Evolutionary conservation across 169 alveolate genomes (phyloP).

Genomic region (Blepharisma undulans): DNA sequence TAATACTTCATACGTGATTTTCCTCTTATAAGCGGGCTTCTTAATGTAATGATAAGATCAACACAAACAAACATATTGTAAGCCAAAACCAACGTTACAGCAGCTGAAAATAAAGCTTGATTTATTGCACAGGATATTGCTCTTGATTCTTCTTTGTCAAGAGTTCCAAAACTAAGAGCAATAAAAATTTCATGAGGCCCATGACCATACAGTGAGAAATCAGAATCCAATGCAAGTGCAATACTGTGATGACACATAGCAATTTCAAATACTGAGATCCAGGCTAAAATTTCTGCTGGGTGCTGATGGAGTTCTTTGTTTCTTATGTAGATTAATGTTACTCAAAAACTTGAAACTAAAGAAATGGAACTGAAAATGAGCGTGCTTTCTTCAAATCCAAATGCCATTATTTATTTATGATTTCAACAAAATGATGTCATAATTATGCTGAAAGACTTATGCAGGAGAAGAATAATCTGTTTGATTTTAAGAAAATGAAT

Average conservation of each 20-base stretch:
- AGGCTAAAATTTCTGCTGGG: constrained; percentile 12
- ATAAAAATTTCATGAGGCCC: neutral
- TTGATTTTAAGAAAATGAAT: too few species aligned
- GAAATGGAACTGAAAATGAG: neutral
- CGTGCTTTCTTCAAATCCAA: neutral
- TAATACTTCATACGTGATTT: constrained; percentile 4
- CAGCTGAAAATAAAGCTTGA: constrained; percentile 8
- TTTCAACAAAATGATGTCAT: neutral
- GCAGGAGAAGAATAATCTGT: too few species aligned
- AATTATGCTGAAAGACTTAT: neutral
- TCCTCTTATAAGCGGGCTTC: constrained; percentile 22
- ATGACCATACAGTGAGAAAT: neutral
- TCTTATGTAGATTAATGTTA: neutral
- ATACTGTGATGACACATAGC: constrained; percentile 13
- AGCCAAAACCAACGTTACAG: neutral
- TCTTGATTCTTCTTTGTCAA: neutral
- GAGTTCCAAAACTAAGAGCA: neutral
- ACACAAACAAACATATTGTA: constrained; percentile 9
- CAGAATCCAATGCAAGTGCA: neutral
- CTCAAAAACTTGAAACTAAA: neutral
- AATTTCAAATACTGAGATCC: constrained; percentile 1
- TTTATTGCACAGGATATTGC: constrained; percentile 19
- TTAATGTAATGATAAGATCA: neutral
- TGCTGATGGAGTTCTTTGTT: constrained; percentile 18
- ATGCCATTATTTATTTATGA: neutral